Conservation (phyloP, 441 rosid genomes). For the Hura crepitans region DNA sequence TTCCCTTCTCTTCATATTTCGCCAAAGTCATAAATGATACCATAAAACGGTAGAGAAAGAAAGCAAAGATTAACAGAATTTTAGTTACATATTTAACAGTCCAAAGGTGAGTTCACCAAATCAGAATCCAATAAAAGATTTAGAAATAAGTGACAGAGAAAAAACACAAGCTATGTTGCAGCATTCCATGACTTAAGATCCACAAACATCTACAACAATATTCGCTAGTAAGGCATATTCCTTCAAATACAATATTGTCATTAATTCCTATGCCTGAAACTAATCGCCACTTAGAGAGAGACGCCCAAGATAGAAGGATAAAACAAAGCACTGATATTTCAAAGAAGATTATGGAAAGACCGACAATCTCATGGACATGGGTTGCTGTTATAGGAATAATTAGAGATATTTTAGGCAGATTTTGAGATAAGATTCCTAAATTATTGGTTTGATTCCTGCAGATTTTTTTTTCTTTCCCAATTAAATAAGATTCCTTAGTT, state of each 20-base stretch:
- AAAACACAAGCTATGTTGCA: background rate
- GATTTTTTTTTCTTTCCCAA: too few relatives aligned
- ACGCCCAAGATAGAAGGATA: background rate
- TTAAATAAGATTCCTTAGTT: too few relatives aligned
- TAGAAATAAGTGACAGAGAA: background rate
- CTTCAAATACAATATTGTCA: background rate
- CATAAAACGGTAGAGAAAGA: background rate
- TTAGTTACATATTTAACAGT: background rate
- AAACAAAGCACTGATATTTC: background rate
- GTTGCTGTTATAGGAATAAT: too few relatives aligned
- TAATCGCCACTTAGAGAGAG: background rate
- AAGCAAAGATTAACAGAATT: background rate
- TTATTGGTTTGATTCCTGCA: too few relatives aligned
- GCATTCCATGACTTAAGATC: conserved; percentile 7
- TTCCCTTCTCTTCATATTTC: conserved; percentile 39
- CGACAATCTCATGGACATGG: background rate
- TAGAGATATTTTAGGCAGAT: too few relatives aligned
- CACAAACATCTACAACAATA: background rate
- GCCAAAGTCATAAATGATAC: conserved; percentile 33
- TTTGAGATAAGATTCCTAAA: too few relatives aligned
- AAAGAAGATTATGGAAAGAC: background rate
- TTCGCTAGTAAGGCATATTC: background rate
- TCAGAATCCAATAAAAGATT: background rate
- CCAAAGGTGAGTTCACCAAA: background rate
- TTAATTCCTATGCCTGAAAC: background rate